Conservation (phyloP, 2,329 filamentous ascomycete species). For the Hortaea sp. region DNA sequence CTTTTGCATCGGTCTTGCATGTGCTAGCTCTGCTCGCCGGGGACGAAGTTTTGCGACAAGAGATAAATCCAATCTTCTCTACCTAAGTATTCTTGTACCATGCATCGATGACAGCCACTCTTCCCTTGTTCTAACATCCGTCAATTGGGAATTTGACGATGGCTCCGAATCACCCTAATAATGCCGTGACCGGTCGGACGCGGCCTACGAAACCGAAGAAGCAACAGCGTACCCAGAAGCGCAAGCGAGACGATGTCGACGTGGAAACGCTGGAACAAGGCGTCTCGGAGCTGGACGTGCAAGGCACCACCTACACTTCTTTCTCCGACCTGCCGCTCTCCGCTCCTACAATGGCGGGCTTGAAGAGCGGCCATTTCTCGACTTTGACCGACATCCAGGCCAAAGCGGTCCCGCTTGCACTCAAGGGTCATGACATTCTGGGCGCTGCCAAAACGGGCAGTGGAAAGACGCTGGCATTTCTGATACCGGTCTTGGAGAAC, state of each 20-base stretch:
- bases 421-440: slow-evolving; percentile 80
- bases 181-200: background rate
- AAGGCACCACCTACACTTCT: slow-evolving; percentile 46
- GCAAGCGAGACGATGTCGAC: slow-evolving; percentile 43
- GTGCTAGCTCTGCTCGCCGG: background rate
- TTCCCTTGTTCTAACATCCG: no score
- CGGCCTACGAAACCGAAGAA: slow-evolving; percentile 36
- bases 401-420: slow-evolving; percentile 74
- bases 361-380: slow-evolving; percentile 81
- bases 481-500: slow-evolving; percentile 86
- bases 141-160: background rate
- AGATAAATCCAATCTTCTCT: background rate
- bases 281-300: slow-evolving; percentile 44
- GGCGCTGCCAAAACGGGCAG: slow-evolving; percentile 93
- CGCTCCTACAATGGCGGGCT: slow-evolving; percentile 63
- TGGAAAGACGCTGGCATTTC: slow-evolving; percentile 88
- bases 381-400: slow-evolving; percentile 85
- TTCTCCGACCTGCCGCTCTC: slow-evolving; percentile 85
- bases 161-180: background rate
- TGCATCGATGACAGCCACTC: background rate
- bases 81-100: background rate
- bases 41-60: background rate
- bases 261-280: slow-evolving; percentile 36
- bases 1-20: slow-evolving; percentile 1
- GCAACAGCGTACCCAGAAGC: slow-evolving; percentile 32